A percentile compares a stretch with the other conserved stretches of the same genome.
Evolutionary conservation across 148 eudicot genomes (phyloP).

Genomic region (Cornus kousa): DNA sequence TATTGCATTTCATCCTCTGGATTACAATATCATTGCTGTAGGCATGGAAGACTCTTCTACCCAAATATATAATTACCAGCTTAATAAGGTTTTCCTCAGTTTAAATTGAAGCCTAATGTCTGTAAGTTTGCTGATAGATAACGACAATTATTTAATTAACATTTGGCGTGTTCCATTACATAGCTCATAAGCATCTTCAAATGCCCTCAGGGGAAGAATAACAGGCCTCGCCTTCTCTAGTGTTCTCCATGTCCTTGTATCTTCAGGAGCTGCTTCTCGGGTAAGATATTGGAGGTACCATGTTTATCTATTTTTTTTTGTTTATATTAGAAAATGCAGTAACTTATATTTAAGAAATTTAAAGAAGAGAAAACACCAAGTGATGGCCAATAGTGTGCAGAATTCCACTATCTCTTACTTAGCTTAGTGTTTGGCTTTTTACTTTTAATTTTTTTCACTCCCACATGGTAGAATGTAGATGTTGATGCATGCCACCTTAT

Average conservation of each 20-base stretch:
- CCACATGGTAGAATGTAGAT: too few relatives aligned
- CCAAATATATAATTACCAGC: too few relatives aligned
- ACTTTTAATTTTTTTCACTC: too few relatives aligned
- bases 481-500: too few relatives aligned
- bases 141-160: not conserved
- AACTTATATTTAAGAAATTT: not conserved
- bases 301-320: not conserved
- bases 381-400: too few relatives aligned
- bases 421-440: too few relatives aligned
- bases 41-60: too few relatives aligned
- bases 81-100: too few relatives aligned
- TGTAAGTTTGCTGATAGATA: not conserved
- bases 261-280: slow-evolving; percentile 55
- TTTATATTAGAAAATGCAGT: not conserved
- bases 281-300: slow-evolving; percentile 15
- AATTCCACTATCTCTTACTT: too few relatives aligned
- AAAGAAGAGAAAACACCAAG: not conserved
- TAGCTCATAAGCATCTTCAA: slow-evolving; percentile 42
- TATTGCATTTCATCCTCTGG: too few relatives aligned
- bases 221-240: slow-evolving; percentile 52
- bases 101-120: not conserved
- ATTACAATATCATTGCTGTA: too few relatives aligned
- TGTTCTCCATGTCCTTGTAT: slow-evolving; percentile 36
- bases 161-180: not conserved
- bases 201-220: slow-evolving; percentile 39